A percentile compares a stretch with the other conserved stretches of the same genome.
Conservation (phyloP, 1,139 yeast genomes). For the Geotrichum histeridarum region DNA sequence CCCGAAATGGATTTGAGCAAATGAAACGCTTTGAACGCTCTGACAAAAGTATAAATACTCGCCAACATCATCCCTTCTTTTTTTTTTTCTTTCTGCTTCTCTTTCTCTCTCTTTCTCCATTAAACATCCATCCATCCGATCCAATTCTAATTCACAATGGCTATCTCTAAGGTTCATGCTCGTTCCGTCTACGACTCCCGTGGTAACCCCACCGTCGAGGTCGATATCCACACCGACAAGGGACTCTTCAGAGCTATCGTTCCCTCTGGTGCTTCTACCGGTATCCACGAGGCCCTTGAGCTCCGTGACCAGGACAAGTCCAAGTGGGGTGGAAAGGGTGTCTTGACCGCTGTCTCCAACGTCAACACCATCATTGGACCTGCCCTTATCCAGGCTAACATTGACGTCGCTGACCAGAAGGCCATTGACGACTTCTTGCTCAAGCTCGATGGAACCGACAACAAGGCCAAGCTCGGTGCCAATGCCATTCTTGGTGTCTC, state of each 20-base stretch:
- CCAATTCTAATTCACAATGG: slow-evolving; percentile 38
- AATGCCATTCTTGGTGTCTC: slow-evolving; percentile 95
- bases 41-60: too few relatives aligned
- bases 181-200: slow-evolving; percentile 96
- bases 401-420: slow-evolving; percentile 73
- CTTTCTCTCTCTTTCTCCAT: not conserved
- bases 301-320: slow-evolving; percentile 91
- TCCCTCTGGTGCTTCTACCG: slow-evolving; percentile 96
- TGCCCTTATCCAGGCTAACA: slow-evolving; percentile 65
- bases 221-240: slow-evolving; percentile 76
- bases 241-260: slow-evolving; percentile 90
- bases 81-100: not conserved
- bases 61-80: not conserved
- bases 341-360: slow-evolving; percentile 82
- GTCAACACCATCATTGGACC: slow-evolving; percentile 88
- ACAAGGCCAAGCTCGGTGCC: slow-evolving; percentile 93
- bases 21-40: too few relatives aligned
- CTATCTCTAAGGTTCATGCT: slow-evolving; percentile 67
- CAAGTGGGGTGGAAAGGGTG: slow-evolving; percentile 96
- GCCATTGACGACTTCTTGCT: slow-evolving; percentile 74
- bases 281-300: slow-evolving; percentile 91
- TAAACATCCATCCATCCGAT: not conserved
- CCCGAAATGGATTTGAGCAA: too few relatives aligned
- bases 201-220: slow-evolving; percentile 97
- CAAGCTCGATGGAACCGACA: slow-evolving; percentile 83